These are phyloP conservation scores for Vanderwaltozyma polyspora DNA, from an alignment of 805 yeast species.

Conservation along the genomic window DNA sequence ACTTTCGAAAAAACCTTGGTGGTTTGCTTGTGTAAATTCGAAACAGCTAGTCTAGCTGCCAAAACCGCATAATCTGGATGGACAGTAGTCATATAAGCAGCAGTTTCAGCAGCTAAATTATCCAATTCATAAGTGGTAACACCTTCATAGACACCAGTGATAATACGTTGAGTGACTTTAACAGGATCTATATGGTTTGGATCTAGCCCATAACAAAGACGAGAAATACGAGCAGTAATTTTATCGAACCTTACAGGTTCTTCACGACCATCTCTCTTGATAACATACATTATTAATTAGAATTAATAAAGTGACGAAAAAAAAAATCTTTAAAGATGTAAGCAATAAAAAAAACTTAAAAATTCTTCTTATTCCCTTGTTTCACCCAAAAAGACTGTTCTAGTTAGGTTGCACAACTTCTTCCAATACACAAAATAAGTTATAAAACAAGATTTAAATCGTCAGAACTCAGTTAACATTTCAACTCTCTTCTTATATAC, in stretches of 20 bases:
- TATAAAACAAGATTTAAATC: too few species aligned
- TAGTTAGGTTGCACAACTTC: too few species aligned
- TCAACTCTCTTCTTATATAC: too few species aligned
- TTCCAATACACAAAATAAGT: too few species aligned
- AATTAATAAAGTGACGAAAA: too few species aligned
- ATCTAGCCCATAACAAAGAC: slow-evolving; percentile 90
- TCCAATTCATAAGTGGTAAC: slow-evolving; percentile 86
- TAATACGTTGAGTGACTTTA: slow-evolving; percentile 89
- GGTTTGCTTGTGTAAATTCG: slow-evolving; percentile 90
- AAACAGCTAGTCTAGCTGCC: slow-evolving; percentile 92
- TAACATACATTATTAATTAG: slow-evolving; percentile 62
- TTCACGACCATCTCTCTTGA: slow-evolving; percentile 85
- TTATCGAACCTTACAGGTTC: slow-evolving; percentile 94
- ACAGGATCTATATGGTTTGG: slow-evolving; percentile 88
- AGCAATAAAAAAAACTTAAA: too few species aligned
- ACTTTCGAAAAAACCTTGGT: slow-evolving; percentile 77
- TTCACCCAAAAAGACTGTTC: too few species aligned
- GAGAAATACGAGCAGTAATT: slow-evolving; percentile 88
- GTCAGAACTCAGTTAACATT: too few species aligned
- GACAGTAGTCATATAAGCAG: slow-evolving; percentile 93
- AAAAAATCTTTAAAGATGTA: too few species aligned
- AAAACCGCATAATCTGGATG: slow-evolving; percentile 96
- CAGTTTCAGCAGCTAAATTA: slow-evolving; percentile 86
- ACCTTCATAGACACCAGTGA: slow-evolving; percentile 93
- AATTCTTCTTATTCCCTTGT: too few species aligned